A percentile compares a stretch with the other conserved stretches of the same genome.
Conservation (phyloP, 1,284 basidiomycete genomes). For the Kwoniella shivajii region DNA sequence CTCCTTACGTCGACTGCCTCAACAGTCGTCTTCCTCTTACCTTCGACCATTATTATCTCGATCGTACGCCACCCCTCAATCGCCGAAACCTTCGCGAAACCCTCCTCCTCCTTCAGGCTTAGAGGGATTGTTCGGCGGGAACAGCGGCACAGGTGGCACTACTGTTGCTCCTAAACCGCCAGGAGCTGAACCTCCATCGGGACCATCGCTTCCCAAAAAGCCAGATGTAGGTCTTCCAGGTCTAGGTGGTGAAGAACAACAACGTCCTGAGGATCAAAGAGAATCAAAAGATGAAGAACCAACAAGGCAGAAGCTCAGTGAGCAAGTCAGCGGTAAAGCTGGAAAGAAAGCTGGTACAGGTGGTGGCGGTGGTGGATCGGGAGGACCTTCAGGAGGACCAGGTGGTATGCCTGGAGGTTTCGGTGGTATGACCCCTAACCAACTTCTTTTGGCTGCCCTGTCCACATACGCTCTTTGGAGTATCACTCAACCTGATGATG, state of each 20-base stretch:
- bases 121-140: constrained; percentile 47
- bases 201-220: constrained; percentile 35
- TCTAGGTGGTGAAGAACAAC: constrained; percentile 18
- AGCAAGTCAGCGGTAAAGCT: constrained; percentile 31
- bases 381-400: constrained; percentile 32
- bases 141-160: constrained; percentile 22
- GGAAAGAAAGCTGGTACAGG: constrained; percentile 40
- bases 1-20: constrained; percentile 24
- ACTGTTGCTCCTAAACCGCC: constrained; percentile 38
- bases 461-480: constrained; percentile 47
- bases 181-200: constrained; percentile 32
- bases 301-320: constrained; percentile 41
- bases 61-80: constrained; percentile 34
- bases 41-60: constrained; percentile 22
- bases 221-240: constrained; percentile 38
- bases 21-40: constrained; percentile 7
- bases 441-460: constrained; percentile 45
- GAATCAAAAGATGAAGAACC: constrained; percentile 31
- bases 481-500: constrained; percentile 40
- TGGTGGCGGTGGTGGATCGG: constrained; percentile 39
- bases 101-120: constrained; percentile 45
- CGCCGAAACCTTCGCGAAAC: constrained; percentile 40
- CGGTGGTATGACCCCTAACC: constrained; percentile 50
- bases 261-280: constrained; percentile 26
- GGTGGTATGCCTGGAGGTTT: constrained; percentile 33